A percentile compares a stretch with the other conserved stretches of the same genome.
Evolutionary conservation across 1,139 yeast genomes (phyloP).

Genomic region (Blastobotrys persicus): DNA sequence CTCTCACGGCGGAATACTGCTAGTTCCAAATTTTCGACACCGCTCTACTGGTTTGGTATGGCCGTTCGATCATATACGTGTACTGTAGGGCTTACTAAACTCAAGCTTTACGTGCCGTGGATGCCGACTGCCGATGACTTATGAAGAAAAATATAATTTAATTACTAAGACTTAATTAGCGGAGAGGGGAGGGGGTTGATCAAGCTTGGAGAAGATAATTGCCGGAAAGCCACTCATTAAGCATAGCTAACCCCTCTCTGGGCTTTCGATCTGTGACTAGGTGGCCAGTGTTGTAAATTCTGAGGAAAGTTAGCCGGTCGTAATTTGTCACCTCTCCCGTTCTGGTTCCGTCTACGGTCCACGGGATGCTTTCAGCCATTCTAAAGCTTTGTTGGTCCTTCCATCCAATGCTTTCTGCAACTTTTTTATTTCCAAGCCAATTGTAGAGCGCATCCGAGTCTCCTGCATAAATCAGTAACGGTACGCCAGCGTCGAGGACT

Average conservation of each 20-base stretch:
- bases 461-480: conserved; percentile 78
- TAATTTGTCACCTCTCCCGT: conserved; percentile 43
- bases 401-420: conserved; percentile 71
- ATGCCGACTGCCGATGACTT: too few relatives aligned
- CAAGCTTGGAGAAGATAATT: conserved; percentile 1
- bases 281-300: conserved; percentile 76
- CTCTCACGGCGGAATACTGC: too few relatives aligned
- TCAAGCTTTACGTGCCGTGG: too few relatives aligned
- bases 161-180: too few relatives aligned
- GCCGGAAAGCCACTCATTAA: conserved; percentile 10
- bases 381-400: conserved; percentile 36
- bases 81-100: too few relatives aligned
- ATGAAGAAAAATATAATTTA: too few relatives aligned
- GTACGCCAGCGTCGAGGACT: conserved; percentile 55
- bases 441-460: conserved; percentile 84
- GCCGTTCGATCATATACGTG: too few relatives aligned
- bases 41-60: too few relatives aligned
- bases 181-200: too few relatives aligned
- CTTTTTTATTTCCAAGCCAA: conserved; percentile 80
- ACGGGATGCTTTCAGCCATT: conserved; percentile 36
- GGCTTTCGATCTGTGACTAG: conserved; percentile 12
- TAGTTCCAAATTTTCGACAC: too few relatives aligned
- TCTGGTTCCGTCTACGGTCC: conserved; percentile 30
- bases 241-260: conserved; percentile 7
- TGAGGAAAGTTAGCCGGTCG: conserved; percentile 73